Evolutionary conservation across 1,284 basidiomycete species (phyloP), one percentile per base, ranked within the genome.

Genomic region (Anthracocystis walkeri): DNA sequence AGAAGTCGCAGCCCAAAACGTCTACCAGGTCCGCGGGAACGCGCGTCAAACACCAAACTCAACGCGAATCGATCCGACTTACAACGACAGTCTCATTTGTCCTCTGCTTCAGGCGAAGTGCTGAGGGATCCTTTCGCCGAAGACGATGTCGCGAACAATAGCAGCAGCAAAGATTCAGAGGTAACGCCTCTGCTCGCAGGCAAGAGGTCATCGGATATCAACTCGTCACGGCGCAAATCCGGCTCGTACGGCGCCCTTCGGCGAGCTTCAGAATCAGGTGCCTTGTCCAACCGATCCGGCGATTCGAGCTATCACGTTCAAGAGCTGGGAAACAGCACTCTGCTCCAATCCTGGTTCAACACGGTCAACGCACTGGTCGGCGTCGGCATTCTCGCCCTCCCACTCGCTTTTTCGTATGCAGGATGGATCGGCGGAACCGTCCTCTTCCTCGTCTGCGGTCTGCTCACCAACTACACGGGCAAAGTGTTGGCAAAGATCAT

Each of bases 301-400:
- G 54, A 66, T 7, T 74, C 72, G 20, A 55, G 42, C 52, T 54
- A 59, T 16, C 58, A 45, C 18, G 14, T 46, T 10, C 55, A 53
- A 11, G 65, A 70, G 20, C 57, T 70, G 14, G 79, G 81, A 18
- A 76, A 70, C 42, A 79, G 77, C 61, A 84, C 83, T 0, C 74
- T 84, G 31, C 64, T 77, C 18, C 83, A 84, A 61, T 80, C 80
- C 25, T 83, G 81, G 82, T 84, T 84, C 78, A 84, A 84, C 57
- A 79, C 78, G 7, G 76, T 84, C 61, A 84, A 84, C 62, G 83
- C 81, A 5, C 68, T 84, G 4, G 73, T 84, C 21, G 83, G 83
- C 11, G 78, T 84, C 16, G 81, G 83, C 23, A 83, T 84, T 35
- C 74, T 84, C 46, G 80, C 82, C 11, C 63, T 84, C 7, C 82